Evolutionary conservation across 768 basidiomycete genomes (phyloP), one percentile per base, ranked within the genome.

Genomic region (Agrocybe pediades): DNA sequence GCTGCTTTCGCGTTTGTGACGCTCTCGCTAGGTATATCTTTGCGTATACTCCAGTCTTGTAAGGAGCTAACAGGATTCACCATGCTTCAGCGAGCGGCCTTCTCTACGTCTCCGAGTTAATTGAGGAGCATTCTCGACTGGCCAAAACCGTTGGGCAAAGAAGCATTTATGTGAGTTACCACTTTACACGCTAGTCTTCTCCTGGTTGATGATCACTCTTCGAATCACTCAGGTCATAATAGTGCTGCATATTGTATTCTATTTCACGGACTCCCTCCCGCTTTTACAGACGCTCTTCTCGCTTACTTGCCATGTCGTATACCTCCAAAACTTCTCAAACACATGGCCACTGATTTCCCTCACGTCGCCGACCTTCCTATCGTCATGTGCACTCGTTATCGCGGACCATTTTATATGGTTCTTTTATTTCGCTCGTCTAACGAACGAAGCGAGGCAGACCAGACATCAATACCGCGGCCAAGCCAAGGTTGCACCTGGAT

Each of bases 321-420:
- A 98, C 72, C 83, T 95, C 33, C 88, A 90, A 71, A 98, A 98
- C 71, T 97, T 98, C 70, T 91, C 93, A 9, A 62, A 73, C 5
- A 78, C 80, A 20, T 99, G 97, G 96, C 97, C 97, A 1, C 72
- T 92, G 66, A 98, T 99, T 62, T 95, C 92, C 2, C 81, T 99
- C 44, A 82, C 91, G 15, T 98, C 95, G 0, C 66, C 75, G 17
- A 83, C 85, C 6, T 98, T 99, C 78, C 70, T 98, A 42, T 79
- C 83, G 0, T 98, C 95, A 0, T 97, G 95, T 69, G 58, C 80
- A 17, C 74, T 95, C 50, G 96, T 97, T 58, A 81, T 99, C 52
- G 69, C 75, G 1, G 93, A 98, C 73, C 97, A 98, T 70, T 98
- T 98, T 66, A 68, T 92, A 36, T 98, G 95, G 92, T 99, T 99